phyloP scores from a whole-genome alignment of 1,284 basidiomycete species.

The Ustilago trichophora region DNA sequence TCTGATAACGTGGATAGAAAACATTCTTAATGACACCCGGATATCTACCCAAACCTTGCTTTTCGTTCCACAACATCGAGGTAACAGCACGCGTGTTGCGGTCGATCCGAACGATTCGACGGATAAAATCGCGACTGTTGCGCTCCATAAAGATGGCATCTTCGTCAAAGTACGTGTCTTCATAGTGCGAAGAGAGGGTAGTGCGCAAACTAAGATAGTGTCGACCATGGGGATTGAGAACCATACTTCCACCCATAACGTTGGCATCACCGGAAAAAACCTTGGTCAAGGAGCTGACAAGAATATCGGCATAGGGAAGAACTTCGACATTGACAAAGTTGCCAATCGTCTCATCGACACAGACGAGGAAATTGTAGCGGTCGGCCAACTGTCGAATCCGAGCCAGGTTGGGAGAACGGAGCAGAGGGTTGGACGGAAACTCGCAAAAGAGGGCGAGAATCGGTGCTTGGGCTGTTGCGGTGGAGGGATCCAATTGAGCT shows the following conservation, averaged over 20 bases:
- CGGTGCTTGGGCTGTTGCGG: constrained; percentile 67
- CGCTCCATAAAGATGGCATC: constrained; percentile 97
- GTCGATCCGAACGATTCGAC: constrained; percentile 81
- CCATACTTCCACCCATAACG: constrained; percentile 85
- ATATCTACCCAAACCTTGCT: constrained; percentile 8
- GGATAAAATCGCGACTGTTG: constrained; percentile 90
- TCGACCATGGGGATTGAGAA: constrained; percentile 79
- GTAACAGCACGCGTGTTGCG: constrained; percentile 83
- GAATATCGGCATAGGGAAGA: constrained; percentile 85
- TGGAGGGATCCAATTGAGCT: too few relatives aligned
- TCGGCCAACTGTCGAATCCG: constrained; percentile 84
- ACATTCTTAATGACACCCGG: constrained; percentile 77
- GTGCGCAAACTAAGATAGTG: too few relatives aligned
- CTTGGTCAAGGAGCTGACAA: constrained; percentile 93
- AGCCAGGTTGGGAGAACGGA: constrained; percentile 83
- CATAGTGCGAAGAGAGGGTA: too few relatives aligned
- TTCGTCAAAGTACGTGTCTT: constrained; percentile 88
- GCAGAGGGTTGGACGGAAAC: constrained; percentile 92
- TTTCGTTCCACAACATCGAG: constrained; percentile 74
- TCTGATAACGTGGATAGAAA: constrained; percentile 86
- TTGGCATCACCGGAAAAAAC: constrained; percentile 94
- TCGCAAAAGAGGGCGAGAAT: constrained; percentile 74
- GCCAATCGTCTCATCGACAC: constrained; percentile 95
- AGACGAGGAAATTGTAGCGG: constrained; percentile 84
- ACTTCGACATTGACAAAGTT: constrained; percentile 96